Conservation (phyloP, 2,329 filamentous ascomycete species). For the Penicillium sp. region DNA sequence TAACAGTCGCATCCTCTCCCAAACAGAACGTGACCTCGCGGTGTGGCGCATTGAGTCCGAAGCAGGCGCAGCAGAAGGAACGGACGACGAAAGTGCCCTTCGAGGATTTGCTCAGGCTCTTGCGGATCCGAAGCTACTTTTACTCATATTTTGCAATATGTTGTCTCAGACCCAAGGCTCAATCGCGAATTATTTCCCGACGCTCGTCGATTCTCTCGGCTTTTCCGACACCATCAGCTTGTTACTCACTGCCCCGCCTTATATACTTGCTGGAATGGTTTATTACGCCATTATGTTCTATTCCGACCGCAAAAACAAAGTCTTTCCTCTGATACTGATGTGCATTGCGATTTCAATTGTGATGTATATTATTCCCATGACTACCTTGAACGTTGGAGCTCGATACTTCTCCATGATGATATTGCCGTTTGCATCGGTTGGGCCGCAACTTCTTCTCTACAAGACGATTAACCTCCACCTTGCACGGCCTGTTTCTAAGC, state of each 20-base stretch:
- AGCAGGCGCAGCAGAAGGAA: constrained; percentile 41
- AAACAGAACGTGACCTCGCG: constrained; percentile 21
- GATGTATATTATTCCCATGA: constrained; percentile 42
- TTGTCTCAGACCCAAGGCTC: constrained; percentile 40
- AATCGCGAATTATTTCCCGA: constrained; percentile 30
- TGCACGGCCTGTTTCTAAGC: constrained; percentile 44
- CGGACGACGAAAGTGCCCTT: constrained; percentile 31
- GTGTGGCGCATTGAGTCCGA: constrained; percentile 33
- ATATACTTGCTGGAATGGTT: constrained; percentile 42
- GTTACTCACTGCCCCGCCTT: constrained; percentile 50
- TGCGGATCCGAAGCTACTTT: constrained; percentile 38
- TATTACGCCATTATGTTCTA: constrained; percentile 39
- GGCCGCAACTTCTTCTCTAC: constrained; percentile 43
- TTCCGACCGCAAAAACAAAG: constrained; percentile 39
- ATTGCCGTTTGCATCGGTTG: constrained; percentile 41
- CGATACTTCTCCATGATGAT: constrained; percentile 48
- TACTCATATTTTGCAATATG: constrained; percentile 42
- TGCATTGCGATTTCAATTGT: constrained; percentile 35
- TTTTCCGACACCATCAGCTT: constrained; percentile 40
- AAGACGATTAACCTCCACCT: constrained; percentile 46
- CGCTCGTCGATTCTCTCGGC: constrained; percentile 22
- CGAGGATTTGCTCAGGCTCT: constrained; percentile 30
- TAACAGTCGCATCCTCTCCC: constrained; percentile 36
- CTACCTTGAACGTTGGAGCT: constrained; percentile 38
- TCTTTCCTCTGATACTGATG: constrained; percentile 35